Evolutionary conservation across 2,329 filamentous ascomycete genomes (phyloP).

Genomic region (Magnaporthiopsis incrustans): DNA sequence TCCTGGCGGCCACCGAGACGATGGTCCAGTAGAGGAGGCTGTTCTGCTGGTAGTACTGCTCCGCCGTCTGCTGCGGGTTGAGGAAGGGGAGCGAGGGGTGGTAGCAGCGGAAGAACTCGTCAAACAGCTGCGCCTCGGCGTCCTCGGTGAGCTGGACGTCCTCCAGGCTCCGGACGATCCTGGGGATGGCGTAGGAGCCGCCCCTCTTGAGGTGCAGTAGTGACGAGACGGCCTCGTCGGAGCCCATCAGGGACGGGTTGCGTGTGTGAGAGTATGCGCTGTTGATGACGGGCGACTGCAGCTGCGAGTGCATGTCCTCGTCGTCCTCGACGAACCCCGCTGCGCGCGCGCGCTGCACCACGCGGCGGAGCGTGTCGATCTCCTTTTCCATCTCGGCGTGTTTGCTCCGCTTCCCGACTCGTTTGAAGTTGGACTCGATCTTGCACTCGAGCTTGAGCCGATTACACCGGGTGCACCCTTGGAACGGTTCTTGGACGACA

Average conservation of each 20-base stretch:
- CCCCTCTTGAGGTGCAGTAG: constrained; percentile 58
- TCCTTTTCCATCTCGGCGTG: constrained; percentile 84
- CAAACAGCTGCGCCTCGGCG: constrained; percentile 56
- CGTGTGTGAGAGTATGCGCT: constrained; percentile 51
- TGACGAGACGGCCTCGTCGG: constrained; percentile 60
- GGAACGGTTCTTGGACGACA: constrained; percentile 73
- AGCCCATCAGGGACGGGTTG: constrained; percentile 58
- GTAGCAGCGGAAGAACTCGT: constrained; percentile 67
- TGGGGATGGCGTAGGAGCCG: constrained; percentile 51
- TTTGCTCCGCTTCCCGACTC: constrained; percentile 69
- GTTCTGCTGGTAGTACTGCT: constrained; percentile 69
- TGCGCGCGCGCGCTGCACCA: constrained; percentile 49
- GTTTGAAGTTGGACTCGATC: constrained; percentile 83
- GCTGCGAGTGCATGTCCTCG: constrained; percentile 40
- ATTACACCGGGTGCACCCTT: constrained; percentile 67
- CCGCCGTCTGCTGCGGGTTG: constrained; percentile 56
- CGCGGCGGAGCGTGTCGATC: constrained; percentile 60
- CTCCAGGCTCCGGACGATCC: constrained; percentile 54
- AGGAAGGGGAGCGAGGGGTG: constrained; percentile 74
- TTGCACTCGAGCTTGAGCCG: constrained; percentile 76
- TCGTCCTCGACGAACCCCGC: constrained; percentile 50
- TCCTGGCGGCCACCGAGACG: constrained; percentile 64
- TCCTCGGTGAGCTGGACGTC: constrained; percentile 57
- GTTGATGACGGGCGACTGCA: constrained; percentile 52
- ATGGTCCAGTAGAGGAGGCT: constrained; percentile 82